A percentile compares a stretch with the other conserved stretches of the same genome.
Evolutionary conservation across 306 rosid genomes (phyloP).

Genomic region (Arachis hypogaea): DNA sequence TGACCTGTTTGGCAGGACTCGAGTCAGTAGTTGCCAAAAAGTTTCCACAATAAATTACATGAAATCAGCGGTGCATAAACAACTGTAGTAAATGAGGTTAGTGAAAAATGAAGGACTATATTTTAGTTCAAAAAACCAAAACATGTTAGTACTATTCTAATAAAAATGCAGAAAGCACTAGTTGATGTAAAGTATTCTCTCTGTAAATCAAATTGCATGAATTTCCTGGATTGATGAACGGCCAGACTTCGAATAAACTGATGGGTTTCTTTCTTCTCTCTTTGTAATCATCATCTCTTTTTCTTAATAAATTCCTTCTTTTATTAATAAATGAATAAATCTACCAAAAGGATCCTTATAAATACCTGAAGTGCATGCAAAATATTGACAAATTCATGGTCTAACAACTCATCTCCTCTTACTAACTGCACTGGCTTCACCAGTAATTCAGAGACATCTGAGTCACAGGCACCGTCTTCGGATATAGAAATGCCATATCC

Average conservation of each 20-base stretch:
- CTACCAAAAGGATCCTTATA: background rate
- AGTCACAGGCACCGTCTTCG: slow-evolving; percentile 43
- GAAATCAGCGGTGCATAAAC: slow-evolving; percentile 13
- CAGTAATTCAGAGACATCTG: slow-evolving; percentile 57
- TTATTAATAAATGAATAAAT: background rate
- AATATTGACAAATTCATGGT: slow-evolving; percentile 64
- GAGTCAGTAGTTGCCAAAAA: slow-evolving; percentile 6
- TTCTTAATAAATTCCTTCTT: background rate
- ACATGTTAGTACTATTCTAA: background rate
- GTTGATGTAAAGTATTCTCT: slow-evolving; percentile 11
- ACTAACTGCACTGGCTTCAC: slow-evolving; percentile 57
- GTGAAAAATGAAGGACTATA: background rate
- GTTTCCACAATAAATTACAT: slow-evolving; percentile 18
- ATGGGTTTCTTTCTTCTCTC: background rate
- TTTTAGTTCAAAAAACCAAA: background rate
- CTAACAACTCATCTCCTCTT: slow-evolving; percentile 60
- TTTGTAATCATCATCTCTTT: background rate
- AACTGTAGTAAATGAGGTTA: background rate
- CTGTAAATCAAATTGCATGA: background rate
- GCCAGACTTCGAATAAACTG: background rate
- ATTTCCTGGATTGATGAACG: background rate
- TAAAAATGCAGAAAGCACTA: slow-evolving; percentile 1
- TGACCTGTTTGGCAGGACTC: slow-evolving; percentile 54
- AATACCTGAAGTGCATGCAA: slow-evolving; percentile 96
- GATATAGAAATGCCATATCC: slow-evolving; percentile 65